Conservation (phyloP, 2,329 filamentous ascomycete species). For the Penicillium sp. region DNA sequence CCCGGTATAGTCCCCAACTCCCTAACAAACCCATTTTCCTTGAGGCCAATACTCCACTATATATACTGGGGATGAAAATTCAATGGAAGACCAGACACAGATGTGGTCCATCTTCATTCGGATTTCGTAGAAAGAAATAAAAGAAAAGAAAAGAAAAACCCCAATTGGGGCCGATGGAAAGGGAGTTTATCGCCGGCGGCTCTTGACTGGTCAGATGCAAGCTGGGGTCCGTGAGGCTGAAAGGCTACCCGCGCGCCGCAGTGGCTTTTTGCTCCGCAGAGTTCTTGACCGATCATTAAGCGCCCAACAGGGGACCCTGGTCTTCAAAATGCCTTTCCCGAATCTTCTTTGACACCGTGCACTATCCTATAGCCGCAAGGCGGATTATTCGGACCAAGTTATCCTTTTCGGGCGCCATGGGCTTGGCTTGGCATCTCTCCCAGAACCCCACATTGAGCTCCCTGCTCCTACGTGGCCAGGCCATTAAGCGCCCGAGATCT, state of each 20-base stretch:
- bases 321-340: conserved; percentile 4
- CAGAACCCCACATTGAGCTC: neutral
- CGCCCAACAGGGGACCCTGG: conserved; percentile 12
- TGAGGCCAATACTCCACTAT: too few species aligned
- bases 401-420: neutral
- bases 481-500: conserved; percentile 1
- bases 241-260: conserved; percentile 18
- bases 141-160: neutral
- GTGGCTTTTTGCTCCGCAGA: conserved; percentile 18
- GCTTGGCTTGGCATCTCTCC: neutral
- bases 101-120: too few species aligned
- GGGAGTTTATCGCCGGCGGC: conserved; percentile 9
- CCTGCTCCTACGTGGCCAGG: neutral
- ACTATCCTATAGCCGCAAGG: neutral
- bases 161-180: neutral
- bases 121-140: too few species aligned
- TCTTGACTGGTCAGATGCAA: conserved; percentile 20
- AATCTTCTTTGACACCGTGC: conserved; percentile 12
- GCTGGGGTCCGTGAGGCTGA: conserved; percentile 21
- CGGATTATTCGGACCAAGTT: neutral
- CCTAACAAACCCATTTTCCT: too few species aligned
- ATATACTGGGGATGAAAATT: too few species aligned
- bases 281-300: conserved; percentile 27
- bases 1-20: too few species aligned
- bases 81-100: neutral